Conservation (phyloP, 495 filamentous ascomycete genomes). For the Baudoinia panamericana region DNA sequence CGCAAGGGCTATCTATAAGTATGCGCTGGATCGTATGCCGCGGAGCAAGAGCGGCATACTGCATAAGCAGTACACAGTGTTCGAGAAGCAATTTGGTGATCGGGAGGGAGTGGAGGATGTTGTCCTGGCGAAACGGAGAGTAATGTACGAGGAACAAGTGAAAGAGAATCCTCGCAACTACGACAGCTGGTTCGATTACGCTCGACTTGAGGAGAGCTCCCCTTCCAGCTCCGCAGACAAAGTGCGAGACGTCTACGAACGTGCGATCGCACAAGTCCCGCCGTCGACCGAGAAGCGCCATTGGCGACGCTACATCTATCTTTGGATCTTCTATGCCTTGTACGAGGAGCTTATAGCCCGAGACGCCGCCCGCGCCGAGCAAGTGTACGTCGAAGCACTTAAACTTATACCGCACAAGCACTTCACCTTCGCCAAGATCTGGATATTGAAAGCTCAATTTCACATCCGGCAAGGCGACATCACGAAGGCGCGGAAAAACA, state of each 20-base stretch:
- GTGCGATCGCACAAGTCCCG: constrained; percentile 89
- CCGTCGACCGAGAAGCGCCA: constrained; percentile 94
- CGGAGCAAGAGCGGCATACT: constrained; percentile 71
- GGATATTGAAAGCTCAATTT: constrained; percentile 87
- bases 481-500: constrained; percentile 64
- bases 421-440: constrained; percentile 95
- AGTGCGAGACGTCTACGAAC: constrained; percentile 85
- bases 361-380: constrained; percentile 66
- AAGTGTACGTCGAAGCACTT: constrained; percentile 82
- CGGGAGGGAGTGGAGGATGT: constrained; percentile 90
- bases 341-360: constrained; percentile 82
- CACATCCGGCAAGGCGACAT: constrained; percentile 80
- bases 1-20: constrained; percentile 93
- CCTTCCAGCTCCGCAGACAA: constrained; percentile 53
- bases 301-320: constrained; percentile 93
- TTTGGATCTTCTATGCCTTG: constrained; percentile 94
- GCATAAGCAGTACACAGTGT: constrained; percentile 88
- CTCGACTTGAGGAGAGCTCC: constrained; percentile 71
- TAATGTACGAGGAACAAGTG: constrained; percentile 88
- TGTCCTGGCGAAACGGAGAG: constrained; percentile 78
- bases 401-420: constrained; percentile 86
- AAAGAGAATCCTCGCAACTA: constrained; percentile 87
- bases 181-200: constrained; percentile 93
- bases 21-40: constrained; percentile 80
- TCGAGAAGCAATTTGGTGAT: constrained; percentile 97